Base-by-base conservation (phyloP, 2,329 filamentous ascomycete species). In the Nothophaeocryptopus gaeumannii region DNA sequence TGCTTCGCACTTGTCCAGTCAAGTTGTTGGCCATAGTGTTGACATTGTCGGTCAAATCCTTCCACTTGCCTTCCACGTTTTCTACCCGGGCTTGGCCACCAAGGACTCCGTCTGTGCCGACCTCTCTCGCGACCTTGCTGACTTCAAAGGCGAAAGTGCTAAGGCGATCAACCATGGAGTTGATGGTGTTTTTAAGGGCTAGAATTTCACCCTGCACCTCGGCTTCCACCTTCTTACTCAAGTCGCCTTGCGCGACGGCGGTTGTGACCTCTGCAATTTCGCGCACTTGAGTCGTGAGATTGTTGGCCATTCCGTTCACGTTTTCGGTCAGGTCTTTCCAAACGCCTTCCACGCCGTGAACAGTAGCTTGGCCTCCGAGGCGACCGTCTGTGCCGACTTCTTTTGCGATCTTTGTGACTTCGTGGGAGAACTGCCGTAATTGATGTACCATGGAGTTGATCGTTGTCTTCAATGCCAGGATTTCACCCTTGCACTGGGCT, bases 101-200 rank as follows among this genome's bases (percentile, higher is more conserved):
- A n/a, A 84, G 71, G 15, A 77, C 82, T 62, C 81, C 81, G 58
- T 84, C 80, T 8, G 80, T 84, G 51, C 81, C 81, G 68, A 84
- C 81, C 65, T 84, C 81, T 58, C 81, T 74, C 41, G 81, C 81
- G 45, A 84, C 81, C 66, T 83, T 83, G 73, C 80, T 83, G 58
- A 84, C 81, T 64, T 84, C 80, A 59, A 82, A 81, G 8, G 81
- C 81, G 57, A 84, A 84, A 1, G 79, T 82, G 59, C 81, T 82
- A 30, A 84, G 68, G 48, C 80, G 72, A 67, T 84, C 81, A 60
- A 85, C 82, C 82, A 85, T 85, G 63, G 79, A 78, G 63, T 85
- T 85, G 72, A 85, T 83, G 7, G 92, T 99, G 64, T 91, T 89
- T 74, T 99, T 99, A 55, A 99, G 59, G 2, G 70, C 73, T 50